Evolutionary conservation across 2,329 filamentous ascomycete species (phyloP), one percentile per base, ranked within the genome.

Genomic region (Cadophora gregata): DNA sequence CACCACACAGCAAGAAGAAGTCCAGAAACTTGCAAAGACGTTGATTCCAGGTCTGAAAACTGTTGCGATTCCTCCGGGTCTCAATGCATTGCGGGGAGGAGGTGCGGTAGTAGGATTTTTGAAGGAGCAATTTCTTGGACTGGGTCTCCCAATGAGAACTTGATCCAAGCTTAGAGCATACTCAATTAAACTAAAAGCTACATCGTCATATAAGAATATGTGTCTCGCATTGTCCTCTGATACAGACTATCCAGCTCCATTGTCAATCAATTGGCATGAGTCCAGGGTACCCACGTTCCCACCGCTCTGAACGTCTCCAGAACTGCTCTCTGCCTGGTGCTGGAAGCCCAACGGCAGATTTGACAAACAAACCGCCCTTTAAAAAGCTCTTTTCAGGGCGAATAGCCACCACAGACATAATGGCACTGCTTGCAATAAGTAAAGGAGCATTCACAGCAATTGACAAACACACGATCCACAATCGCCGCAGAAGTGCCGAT

Each of bases 301-400:
- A 69, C 19, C 60, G 55, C 55, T 59, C 60, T 14, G 62, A 33
- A 29, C 63, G 53, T 25, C 36, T 61, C 68, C 62, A 64, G 50
- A 62, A 69, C 19, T 59, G 27, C 50, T 67, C 53, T 36, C 38
- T 62, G 4, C 45, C 68, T n/a, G 66, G 65, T n/a, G 56, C 58
- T 9, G 68, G 68, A 3, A 69, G 27, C 29, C 33, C 51, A 36
- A 67, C 53, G 1, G 55, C 60, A 48, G 45, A 65, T n/a, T 63
- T 66, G 16, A 59, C 56, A 58, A 68, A 69, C 19, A 69, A 25
- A 1, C 65, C 66, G 12, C 68, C 68, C 29, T 69, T 69, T 5
- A 69, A 29, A 21, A 47, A 38, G 16, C 55, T 33, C 14, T 42
- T 61, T n/a, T 68, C 56, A 2, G 68, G 68, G 3, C 45, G 36